A percentile compares a stretch with the other conserved stretches of the same genome.
Conservation (phyloP, 495 filamentous ascomycete species). For the Staphylotrichum longicolle region DNA sequence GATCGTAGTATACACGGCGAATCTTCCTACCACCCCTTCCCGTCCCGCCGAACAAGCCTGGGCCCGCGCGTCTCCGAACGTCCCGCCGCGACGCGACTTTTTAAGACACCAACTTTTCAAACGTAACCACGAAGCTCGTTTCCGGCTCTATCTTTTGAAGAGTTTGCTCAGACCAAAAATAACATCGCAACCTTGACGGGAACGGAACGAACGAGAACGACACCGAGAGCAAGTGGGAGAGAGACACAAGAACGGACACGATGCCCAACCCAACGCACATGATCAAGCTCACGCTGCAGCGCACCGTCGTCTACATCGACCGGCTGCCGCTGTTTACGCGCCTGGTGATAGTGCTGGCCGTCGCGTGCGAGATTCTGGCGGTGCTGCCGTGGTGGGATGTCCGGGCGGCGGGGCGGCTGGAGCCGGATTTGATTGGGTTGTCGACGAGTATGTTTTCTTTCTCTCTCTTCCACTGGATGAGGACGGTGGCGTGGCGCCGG, state of each 20-base stretch:
- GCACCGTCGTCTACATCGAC: conserved; percentile 64
- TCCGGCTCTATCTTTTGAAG: no score
- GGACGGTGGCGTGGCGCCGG: no score
- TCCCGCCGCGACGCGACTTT: no score
- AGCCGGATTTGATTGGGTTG: conserved; percentile 70
- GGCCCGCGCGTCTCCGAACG: no score
- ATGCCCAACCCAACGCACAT: conserved; percentile 24
- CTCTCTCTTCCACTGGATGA: not conserved
- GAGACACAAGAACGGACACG: not conserved
- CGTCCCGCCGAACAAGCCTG: no score
- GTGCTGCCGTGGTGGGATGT: conserved; percentile 67
- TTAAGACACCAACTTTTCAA: no score
- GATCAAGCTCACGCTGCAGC: conserved; percentile 37
- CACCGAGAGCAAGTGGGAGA: no score
- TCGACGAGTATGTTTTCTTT: conserved; percentile 59
- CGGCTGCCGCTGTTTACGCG: conserved; percentile 88
- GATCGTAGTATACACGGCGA: not conserved
- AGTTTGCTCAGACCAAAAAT: no score
- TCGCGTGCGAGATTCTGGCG: conserved; percentile 64
- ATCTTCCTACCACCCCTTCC: not conserved
- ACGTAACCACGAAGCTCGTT: no score
- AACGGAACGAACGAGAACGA: no score
- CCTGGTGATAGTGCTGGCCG: conserved; percentile 63
- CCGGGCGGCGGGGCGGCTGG: conserved; percentile 70
- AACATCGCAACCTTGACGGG: no score